phyloP scores from a whole-genome alignment of 495 filamentous ascomycete genomes.

The Penicillium maclennaniae region DNA sequence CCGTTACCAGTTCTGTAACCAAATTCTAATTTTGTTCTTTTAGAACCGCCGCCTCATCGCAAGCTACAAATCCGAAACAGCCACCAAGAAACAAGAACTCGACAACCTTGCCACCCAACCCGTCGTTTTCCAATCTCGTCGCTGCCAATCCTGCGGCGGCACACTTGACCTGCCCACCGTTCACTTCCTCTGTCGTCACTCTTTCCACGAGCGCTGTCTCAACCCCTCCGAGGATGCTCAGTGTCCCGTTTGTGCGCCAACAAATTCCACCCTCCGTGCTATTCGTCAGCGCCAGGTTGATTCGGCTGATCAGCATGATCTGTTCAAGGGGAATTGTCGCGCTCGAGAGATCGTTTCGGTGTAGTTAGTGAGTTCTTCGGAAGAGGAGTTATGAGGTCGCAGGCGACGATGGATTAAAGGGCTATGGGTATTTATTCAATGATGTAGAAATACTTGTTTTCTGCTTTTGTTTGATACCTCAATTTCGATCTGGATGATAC shows the following conservation, averaged over 20 bases:
- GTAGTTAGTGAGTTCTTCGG: constrained; percentile 94
- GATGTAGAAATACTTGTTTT: neutral
- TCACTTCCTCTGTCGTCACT: constrained; percentile 95
- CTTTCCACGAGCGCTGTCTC: constrained; percentile 86
- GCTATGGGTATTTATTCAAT: neutral
- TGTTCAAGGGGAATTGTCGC: constrained; percentile 77
- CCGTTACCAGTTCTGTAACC: neutral
- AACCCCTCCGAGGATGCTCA: constrained; percentile 64
- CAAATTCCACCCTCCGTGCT: constrained; percentile 81
- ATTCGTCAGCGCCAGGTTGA: constrained; percentile 85
- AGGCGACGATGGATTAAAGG: constrained; percentile 37
- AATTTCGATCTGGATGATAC: constrained; percentile 2
- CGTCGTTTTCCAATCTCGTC: constrained; percentile 80
- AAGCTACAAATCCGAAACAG: constrained; percentile 83
- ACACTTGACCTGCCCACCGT: constrained; percentile 81
- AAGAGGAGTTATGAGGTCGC: constrained; percentile 73
- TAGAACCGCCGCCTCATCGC: constrained; percentile 78
- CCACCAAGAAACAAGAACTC: constrained; percentile 72
- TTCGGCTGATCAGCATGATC: constrained; percentile 80
- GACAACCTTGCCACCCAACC: constrained; percentile 71
- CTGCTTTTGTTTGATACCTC: constrained; percentile 13
- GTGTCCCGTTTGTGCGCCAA: constrained; percentile 77
- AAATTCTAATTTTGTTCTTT: constrained; percentile 16
- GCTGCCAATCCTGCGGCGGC: constrained; percentile 74
- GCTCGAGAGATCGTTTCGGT: constrained; percentile 79